Conservation (phyloP, 495 filamentous ascomycete species). For the Glutinoglossum americanum region DNA sequence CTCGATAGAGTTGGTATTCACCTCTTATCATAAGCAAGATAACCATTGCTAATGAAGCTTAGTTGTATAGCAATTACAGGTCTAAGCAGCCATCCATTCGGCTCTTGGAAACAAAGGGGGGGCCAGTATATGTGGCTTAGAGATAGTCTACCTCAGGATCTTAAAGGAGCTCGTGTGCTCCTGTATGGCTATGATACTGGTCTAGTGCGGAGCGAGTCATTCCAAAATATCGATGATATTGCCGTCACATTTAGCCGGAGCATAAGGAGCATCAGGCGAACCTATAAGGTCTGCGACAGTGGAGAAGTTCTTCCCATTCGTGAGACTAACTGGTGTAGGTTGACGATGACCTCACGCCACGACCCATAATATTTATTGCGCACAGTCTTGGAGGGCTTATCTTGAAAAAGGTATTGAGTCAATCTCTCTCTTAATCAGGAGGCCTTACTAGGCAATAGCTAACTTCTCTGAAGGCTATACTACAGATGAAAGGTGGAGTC, state of each 20-base stretch:
- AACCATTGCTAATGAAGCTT: background rate
- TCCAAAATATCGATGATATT: background rate
- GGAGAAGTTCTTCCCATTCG: background rate
- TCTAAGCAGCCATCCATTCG: background rate
- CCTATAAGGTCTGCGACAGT: background rate
- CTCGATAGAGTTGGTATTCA: background rate
- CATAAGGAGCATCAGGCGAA: background rate
- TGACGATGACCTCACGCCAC: background rate
- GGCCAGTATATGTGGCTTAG: background rate
- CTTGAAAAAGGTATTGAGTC: conserved; percentile 18
- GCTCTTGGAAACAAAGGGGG: background rate
- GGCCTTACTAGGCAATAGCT: background rate
- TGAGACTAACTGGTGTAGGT: background rate
- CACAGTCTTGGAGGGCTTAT: conserved; percentile 20
- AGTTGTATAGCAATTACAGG: background rate
- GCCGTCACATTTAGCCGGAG: background rate
- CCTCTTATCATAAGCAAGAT: too few species aligned
- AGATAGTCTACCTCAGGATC: background rate
- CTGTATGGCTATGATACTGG: background rate
- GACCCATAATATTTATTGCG: conserved; percentile 24
- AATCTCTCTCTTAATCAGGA: conserved; percentile 1
- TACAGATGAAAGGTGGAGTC: conserved; percentile 7
- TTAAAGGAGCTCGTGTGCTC: background rate
- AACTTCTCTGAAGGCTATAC: conserved; percentile 5
- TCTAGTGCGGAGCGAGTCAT: background rate